Evolutionary conservation across 192 early-diverging fungal species (phyloP).

Genomic region (Obelidium mucronatum): DNA sequence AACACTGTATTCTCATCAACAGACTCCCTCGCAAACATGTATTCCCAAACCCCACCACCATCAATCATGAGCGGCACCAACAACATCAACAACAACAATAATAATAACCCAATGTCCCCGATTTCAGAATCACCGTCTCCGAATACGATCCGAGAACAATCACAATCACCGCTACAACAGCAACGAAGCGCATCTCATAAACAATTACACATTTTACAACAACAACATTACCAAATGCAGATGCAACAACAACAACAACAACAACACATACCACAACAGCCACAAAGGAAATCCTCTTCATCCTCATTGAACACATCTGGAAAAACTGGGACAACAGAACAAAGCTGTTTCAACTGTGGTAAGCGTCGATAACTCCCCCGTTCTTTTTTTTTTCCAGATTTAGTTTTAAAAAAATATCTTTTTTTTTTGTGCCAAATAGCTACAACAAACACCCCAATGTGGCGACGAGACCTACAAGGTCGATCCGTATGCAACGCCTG

Average conservation of each 20-base stretch:
- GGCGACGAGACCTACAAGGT: constrained; percentile 52
- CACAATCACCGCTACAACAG: not conserved
- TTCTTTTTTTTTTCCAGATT: not conserved
- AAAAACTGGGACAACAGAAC: too few relatives aligned
- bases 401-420: too few relatives aligned
- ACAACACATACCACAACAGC: not conserved
- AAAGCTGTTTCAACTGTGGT: not conserved
- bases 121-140: not conserved
- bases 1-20: constrained; percentile 18
- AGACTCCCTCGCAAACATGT: not conserved
- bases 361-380: not conserved
- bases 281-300: too few relatives aligned
- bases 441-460: constrained; percentile 46
- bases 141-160: not conserved
- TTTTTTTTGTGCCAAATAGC: too few relatives aligned
- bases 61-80: too few relatives aligned
- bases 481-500: constrained; percentile 86
- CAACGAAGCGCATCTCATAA: not conserved
- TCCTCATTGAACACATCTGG: not conserved
- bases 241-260: constrained; percentile 10
- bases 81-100: too few relatives aligned
- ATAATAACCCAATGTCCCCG: not conserved
- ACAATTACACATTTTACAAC: not conserved
- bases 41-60: constrained; percentile 24
- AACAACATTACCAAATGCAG: constrained; percentile 9